Evolutionary conservation across 202 grass and related monocot genomes (phyloP).

Genomic region (Setaria italica): DNA sequence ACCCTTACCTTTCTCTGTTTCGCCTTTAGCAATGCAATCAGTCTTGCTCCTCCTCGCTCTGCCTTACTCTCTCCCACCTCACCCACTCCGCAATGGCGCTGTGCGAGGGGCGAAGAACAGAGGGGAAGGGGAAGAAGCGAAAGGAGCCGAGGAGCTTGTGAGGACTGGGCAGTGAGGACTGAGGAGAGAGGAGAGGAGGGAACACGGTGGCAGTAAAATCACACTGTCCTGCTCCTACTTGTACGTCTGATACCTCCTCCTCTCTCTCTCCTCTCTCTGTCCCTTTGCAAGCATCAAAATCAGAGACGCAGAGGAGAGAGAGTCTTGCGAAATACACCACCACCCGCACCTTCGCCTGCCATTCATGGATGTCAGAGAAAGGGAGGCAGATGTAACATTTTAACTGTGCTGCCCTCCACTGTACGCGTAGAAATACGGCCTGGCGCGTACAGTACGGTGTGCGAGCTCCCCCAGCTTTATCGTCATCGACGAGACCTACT

Average conservation of each 20-base stretch:
- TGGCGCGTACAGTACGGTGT: background rate
- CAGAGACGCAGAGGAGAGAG: slow-evolving; percentile 51
- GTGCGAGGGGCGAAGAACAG: background rate
- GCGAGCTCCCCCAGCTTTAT: background rate
- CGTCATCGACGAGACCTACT: background rate
- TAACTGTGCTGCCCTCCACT: background rate
- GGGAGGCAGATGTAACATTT: slow-evolving; percentile 33
- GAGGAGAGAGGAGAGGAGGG: slow-evolving; percentile 23
- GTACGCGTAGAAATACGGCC: slow-evolving; percentile 33
- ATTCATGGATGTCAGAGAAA: slow-evolving; percentile 74
- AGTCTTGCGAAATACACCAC: slow-evolving; percentile 40
- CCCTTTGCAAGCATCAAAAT: slow-evolving; percentile 82
- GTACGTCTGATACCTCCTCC: slow-evolving; percentile 21
- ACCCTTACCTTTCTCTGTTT: slow-evolving; percentile 43
- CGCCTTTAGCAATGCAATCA: slow-evolving; percentile 2
- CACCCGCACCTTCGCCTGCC: slow-evolving; percentile 38
- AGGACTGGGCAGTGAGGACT: background rate
- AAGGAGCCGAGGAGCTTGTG: background rate
- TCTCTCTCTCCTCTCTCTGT: slow-evolving; percentile 29
- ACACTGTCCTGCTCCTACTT: slow-evolving; percentile 44
- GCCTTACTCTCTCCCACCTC: background rate
- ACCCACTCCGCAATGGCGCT: slow-evolving; percentile 14
- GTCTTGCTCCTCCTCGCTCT: background rate
- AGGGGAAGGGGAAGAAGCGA: background rate
- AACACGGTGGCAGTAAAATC: slow-evolving; percentile 53